Evolutionary conservation across 768 basidiomycete genomes (phyloP).

Genomic region (Hysterangium stoloniferum): DNA sequence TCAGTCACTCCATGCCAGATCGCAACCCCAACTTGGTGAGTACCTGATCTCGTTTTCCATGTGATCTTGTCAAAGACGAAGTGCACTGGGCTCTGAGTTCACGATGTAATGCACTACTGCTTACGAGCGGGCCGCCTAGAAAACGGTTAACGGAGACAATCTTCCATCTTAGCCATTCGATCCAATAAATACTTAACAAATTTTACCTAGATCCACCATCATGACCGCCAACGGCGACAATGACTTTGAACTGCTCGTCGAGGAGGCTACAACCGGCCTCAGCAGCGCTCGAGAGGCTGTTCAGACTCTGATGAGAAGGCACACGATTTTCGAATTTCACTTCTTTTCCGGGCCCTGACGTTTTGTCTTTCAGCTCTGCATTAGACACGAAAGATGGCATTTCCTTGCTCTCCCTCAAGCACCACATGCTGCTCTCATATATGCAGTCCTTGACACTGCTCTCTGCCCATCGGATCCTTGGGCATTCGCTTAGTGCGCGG

Average conservation of each 20-base stretch:
- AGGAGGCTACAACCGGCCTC: conserved; percentile 59
- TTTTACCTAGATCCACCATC: neutral
- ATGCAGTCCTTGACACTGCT: conserved; percentile 76
- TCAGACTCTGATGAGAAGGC: conserved; percentile 50
- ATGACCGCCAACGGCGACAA: conserved; percentile 5
- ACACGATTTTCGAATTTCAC: conserved; percentile 21
- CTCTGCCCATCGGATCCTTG: conserved; percentile 58
- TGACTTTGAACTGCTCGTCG: conserved; percentile 25
- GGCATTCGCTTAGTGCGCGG: conserved; percentile 50
- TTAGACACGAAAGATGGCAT: conserved; percentile 70
- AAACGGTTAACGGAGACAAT: conserved; percentile 49
- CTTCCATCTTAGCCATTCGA: conserved; percentile 13
- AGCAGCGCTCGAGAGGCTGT: conserved; percentile 51
- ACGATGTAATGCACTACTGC: conserved; percentile 48
- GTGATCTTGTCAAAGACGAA: conserved; percentile 32
- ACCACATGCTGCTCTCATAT: conserved; percentile 77
- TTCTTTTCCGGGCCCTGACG: conserved; percentile 2
- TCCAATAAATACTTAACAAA: conserved; percentile 2
- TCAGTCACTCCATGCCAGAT: neutral
- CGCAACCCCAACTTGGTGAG: neutral
- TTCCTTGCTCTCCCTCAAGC: conserved; percentile 84
- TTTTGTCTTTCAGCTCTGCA: conserved; percentile 15
- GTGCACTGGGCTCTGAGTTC: conserved; percentile 57
- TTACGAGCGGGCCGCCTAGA: conserved; percentile 53
- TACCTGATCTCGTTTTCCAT: neutral